These are phyloP conservation scores for Daldinia loculata DNA, from an alignment of 495 filamentous ascomycete species.

Conservation along the genomic window DNA sequence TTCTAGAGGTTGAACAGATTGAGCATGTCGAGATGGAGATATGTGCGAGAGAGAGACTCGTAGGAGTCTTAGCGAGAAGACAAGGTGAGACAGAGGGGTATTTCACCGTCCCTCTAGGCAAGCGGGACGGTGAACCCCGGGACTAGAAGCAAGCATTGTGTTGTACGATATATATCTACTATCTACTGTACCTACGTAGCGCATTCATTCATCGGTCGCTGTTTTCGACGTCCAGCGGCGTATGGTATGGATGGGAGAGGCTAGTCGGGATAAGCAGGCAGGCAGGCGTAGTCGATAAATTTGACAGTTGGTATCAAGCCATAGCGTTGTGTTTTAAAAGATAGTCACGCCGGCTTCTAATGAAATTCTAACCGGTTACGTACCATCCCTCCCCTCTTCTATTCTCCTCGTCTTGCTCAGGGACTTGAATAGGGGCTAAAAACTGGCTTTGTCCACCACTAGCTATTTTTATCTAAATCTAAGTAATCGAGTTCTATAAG, in stretches of 20 bases:
- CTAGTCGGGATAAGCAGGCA: neutral
- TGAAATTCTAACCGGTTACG: neutral
- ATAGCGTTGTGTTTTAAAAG: neutral
- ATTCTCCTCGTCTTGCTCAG: no score
- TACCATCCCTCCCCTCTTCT: no score
- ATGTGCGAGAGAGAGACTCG: neutral
- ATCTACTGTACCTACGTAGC: constrained; percentile 16
- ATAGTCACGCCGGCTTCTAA: neutral
- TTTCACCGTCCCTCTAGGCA: neutral
- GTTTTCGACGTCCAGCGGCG: neutral
- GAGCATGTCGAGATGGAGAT: constrained; percentile 24
- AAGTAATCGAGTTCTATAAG: no score
- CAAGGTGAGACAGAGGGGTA: neutral
- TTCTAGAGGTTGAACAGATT: constrained; percentile 24
- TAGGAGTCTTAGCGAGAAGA: constrained; percentile 3
- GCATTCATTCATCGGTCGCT: constrained; percentile 3
- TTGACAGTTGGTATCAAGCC: constrained; percentile 29
- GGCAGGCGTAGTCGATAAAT: constrained; percentile 26
- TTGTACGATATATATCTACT: constrained; percentile 18
- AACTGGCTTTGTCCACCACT: no score
- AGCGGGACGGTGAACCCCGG: neutral
- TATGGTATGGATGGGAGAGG: neutral
- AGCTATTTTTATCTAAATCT: no score
- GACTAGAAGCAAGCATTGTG: neutral
- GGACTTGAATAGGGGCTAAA: no score